Evolutionary conservation across 768 basidiomycete species (phyloP).

Genomic region (Stropharia rugosoannulata): DNA sequence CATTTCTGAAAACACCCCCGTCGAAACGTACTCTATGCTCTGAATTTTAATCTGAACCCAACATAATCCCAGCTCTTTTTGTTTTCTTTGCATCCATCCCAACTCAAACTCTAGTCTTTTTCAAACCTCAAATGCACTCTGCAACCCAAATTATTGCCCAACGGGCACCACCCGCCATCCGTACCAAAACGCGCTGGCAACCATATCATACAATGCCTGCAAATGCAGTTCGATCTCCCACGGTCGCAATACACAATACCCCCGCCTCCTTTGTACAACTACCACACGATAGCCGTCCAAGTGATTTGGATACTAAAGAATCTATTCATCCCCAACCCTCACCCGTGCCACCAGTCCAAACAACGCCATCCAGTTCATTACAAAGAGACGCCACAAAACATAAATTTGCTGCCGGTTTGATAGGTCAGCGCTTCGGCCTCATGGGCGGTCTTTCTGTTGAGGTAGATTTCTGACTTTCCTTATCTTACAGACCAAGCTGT

Average conservation of each 20-base stretch:
- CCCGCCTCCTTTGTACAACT: conserved; percentile 55
- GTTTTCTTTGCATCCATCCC: conserved; percentile 23
- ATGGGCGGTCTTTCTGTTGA: background rate
- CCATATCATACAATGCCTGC: conserved; percentile 59
- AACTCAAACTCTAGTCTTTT: conserved; percentile 27
- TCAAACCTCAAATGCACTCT: conserved; percentile 33
- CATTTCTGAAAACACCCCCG: conserved; percentile 9
- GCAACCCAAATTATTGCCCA: conserved; percentile 59
- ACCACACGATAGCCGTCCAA: conserved; percentile 36
- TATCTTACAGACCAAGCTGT: conserved; percentile 68
- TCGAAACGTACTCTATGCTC: conserved; percentile 34
- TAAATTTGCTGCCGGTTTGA: conserved; percentile 65
- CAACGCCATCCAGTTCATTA: conserved; percentile 28
- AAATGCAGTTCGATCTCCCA: conserved; percentile 38
- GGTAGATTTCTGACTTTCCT: background rate
- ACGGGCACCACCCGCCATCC: conserved; percentile 66
- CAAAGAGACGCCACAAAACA: conserved; percentile 47
- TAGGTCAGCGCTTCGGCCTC: conserved; percentile 52
- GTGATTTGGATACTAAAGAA: conserved; percentile 26
- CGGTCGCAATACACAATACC: conserved; percentile 49
- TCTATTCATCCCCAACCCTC: conserved; percentile 13
- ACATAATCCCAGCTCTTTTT: conserved; percentile 26
- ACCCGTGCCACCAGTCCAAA: conserved; percentile 21
- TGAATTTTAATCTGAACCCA: conserved; percentile 26
- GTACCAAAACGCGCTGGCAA: conserved; percentile 77